Evolutionary conservation across 1,284 basidiomycete species (phyloP), one percentile per base, ranked within the genome.

Genomic region (Mycena citricolor): DNA sequence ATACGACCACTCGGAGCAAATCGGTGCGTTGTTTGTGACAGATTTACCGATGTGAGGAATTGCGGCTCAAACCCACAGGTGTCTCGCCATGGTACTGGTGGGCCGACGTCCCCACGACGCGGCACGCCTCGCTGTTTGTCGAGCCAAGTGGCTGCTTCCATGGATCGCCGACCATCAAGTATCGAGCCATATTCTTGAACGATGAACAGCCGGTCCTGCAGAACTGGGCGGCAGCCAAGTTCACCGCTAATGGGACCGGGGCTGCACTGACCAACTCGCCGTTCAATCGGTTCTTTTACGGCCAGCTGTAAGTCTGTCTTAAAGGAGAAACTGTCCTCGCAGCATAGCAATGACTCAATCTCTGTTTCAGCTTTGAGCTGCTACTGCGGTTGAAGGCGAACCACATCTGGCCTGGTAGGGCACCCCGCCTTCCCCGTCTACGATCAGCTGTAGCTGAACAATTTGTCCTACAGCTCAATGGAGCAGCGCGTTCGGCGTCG

Each of bases 1-100:
- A 24, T 87, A 87, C 57, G 81, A 84, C 54, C 76, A 82, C 42
- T 81, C 81, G 8, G 84, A 86, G 59, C 83, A 87, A 54, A 77
- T 84, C 58, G 84, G 83, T 71, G 47, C 25, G 43, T 13, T 45
- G 71, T 63, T 28, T 38, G 49, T 32, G 38, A 16, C 16, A 29
- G 24, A 26, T 49, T 54, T 52, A 29, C 44, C 22, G 32, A 20
- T 19, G 23, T 41, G 6, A 16, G n/a, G n/a, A n/a, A n/a, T n/a
- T 39, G 22, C 17, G 29, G 39, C 29, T 46, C 28, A 38, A 35
- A 42, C 23, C 10, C 24, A 22, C 32, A 77, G 77, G 78, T 47
- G 79, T 81, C 22, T 81, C 79, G 14, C 79, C 80, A 14, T 83
- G 79, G 79, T 80, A 75, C 53, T 82, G 77, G 77, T 83, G 81